Base-by-base conservation (phyloP, 1,139 yeast species). In the Suhomyces guaymorum region DNA sequence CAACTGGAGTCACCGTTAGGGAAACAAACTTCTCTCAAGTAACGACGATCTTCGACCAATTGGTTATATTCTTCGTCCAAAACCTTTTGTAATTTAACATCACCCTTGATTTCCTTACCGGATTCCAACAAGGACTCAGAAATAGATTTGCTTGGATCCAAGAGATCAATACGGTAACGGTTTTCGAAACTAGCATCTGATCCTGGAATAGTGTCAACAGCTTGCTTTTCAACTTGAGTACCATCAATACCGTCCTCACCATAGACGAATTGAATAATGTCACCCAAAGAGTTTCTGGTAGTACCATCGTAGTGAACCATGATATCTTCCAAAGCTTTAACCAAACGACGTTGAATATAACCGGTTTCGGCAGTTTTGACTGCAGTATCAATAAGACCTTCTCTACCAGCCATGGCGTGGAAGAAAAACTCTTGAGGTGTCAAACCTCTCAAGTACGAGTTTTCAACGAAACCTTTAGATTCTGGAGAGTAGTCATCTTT, bases 401-500 rank as follows among this genome's bases (percentile, higher is more conserved):
- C 99, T 77, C 99, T 88, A 76, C 99, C 99, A 54, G 98, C 98
- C 98, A 94, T 94, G 37, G 98, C 98, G 62, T 94, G 99, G 84
- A 92, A 92, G 60, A 94, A 94, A 63, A 94, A 94, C 63, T 94
- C 98, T 65, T 92, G 98, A 24, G 99, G 99, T 11, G 98, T 92
- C 55, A 94, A 75, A 26, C 99, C 99, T 73, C 98, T 82, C 57
- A 92, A 75, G 55, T 92, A 94, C 9, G 98, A 94, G 57, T 94
- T 94, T 63, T 92, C 98, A 48, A 94, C 95, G 53, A 94, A 94
- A 46, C 99, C 99, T 59, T 89, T 88, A 4, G 97, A 89, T 64
- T 92, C 98, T 19, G 98, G 97, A 37, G 96, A 86, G 61, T 92
- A 92, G 61, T 92, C 98, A 66, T 94, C 98, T 62, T 92, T 92